Base-by-base conservation (phyloP, 352 stramenopile species). In the Globisporangium takayamanum region DNA sequence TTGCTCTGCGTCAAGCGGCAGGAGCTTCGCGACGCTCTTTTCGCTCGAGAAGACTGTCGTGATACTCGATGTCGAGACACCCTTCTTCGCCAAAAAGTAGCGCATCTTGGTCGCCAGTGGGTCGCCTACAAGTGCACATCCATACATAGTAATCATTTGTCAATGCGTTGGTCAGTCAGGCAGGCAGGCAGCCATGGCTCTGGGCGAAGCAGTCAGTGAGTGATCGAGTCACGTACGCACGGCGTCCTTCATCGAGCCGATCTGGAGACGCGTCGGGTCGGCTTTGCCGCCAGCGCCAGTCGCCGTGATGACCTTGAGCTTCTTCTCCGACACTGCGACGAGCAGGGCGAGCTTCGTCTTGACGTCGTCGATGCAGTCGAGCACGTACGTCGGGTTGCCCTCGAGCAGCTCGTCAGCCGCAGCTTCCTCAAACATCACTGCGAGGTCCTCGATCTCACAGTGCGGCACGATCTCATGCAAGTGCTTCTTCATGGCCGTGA, bases 341-440 rank as follows among this genome's bases (percentile, higher is more conserved):
- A 99, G 73, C 25, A 99, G 79, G 44, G 94, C 82, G 3, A 89
- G 78, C 70, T 99, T 99, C 48, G 97, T 99, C 50, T 91, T 95
- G 36, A 98, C 88, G 77, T 99, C 97, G 73, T 99, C 97, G 71
- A 99, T 99, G 61, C 96, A 99, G 73, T 99, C 97, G 63, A 99
- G 73, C 22, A 99, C 89, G 55, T 90, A 98, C 65, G 84, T 98
- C 71, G 78, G 94, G 68, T 80, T 85, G 65, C 72, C 77, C 47
- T 76, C 81, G 26, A 98, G 75, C 47, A 98, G 76, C 26, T 87
- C 68, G 5, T 92, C 80, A 22, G 90, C 91, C 18, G 70, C 78
- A 33, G 63, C 70, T 45, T 68, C 81, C 41, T 88, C 77, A 46
- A 98, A 98, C 92, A 98, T 98, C 64, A 96, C 74, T 2, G 82